Base-by-base conservation (phyloP, 1,284 basidiomycete species). In the Leccinum subrobustum region DNA sequence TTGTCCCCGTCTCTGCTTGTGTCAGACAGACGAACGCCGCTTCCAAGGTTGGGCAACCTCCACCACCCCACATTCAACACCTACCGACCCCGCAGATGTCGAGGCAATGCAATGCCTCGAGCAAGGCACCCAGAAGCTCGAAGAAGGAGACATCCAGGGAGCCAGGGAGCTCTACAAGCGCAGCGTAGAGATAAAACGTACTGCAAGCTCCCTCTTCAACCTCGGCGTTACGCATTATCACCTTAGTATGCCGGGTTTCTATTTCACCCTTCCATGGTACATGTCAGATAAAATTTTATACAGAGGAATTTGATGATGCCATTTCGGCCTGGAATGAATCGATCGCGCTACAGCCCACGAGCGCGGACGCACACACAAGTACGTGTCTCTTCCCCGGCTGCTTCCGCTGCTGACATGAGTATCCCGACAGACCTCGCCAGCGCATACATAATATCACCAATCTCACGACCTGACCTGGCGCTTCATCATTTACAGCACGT, bases 361-460 rank as follows among this genome's bases (percentile, higher is more conserved):
- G 91, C 65, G 83, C 95, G 2, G 95, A 97, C 73, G 90, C 95
- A 20, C 95, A 97, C 76, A 96, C 93, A 29, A 97, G 95, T 94
- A 72, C 68, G 87, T 81, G 52, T 62, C 60, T 62, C 66, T 63
- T 61, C 54, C 57, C 52, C 60, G 54, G 51, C 58, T 65, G 52
- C 53, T 60, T 52, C 63, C 64, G 64, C 52, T 59, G 53, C 29
- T 75, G 74, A 75, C 72, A 74, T 61, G 60, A 64, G 14, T 55
- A 52, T 61, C 48, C 66, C 64, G 59, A 62, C 68, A 95, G 93
- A 96, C 78, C 80, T 98, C 47, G 95, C 95, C 48, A 95, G 92
- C 68, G 95, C 95, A 64, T 97, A 97, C 77, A 92, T 97, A 70
- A 87, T 96, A 71, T 92, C 91, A 56, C 84, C 86, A 72, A 87